These are phyloP conservation scores for Closterium sp. DNA, from an alignment of 139 green algal species.

Conservation along the genomic window DNA sequence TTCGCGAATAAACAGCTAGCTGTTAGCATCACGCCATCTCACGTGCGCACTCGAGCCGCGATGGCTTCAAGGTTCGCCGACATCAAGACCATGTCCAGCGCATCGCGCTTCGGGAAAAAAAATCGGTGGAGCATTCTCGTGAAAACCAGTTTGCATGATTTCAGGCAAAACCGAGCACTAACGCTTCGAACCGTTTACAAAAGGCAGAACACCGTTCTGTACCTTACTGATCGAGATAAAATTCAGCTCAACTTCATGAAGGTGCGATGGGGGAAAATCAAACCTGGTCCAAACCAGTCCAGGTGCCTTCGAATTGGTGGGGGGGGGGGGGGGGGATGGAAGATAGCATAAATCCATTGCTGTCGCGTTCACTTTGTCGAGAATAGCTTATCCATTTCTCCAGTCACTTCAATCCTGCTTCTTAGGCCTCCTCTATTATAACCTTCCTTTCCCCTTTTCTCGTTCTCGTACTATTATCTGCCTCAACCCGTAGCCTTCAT, in stretches of 20 bases:
- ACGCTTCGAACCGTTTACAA: neutral
- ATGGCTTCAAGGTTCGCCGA: neutral
- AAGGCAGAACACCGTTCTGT: neutral
- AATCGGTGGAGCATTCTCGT: neutral
- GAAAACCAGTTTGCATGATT: no score
- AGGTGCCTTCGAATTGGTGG: no score
- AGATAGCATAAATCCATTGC: no score
- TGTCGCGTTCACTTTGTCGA: neutral
- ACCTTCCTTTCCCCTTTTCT: neutral
- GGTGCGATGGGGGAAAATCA: no score
- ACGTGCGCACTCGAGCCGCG: neutral
- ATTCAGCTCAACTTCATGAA: neutral
- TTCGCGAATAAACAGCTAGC: neutral
- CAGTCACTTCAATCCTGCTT: neutral
- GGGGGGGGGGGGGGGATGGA: no score
- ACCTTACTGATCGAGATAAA: neutral
- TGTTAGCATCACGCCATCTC: neutral
- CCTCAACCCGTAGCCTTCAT: neutral
- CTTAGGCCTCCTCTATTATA: neutral
- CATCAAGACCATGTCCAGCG: neutral
- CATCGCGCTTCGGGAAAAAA: neutral
- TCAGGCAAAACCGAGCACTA: neutral
- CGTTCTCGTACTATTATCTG: neutral
- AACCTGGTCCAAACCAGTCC: no score
- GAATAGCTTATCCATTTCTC: neutral